phyloP scores from a whole-genome alignment of 2,329 filamentous ascomycete genomes.

The Fusarium agapanthi region DNA sequence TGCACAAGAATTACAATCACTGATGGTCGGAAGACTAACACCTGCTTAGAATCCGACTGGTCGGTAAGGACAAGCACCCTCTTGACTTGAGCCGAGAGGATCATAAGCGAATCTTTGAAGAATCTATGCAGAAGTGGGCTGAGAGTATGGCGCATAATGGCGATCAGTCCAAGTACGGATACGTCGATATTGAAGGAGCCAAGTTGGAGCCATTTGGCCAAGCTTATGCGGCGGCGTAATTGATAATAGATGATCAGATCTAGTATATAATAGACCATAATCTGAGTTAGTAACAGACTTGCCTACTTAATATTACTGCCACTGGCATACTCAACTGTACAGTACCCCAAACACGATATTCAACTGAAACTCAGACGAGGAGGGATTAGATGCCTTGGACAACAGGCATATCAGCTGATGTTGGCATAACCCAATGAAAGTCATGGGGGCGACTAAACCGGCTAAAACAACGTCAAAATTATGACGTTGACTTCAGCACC shows the following conservation, averaged over 20 bases:
- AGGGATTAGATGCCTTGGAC: background rate
- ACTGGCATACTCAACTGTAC: background rate
- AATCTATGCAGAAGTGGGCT: constrained; percentile 44
- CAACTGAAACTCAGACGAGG: background rate
- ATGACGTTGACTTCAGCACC: background rate
- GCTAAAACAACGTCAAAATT: background rate
- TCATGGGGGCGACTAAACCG: background rate
- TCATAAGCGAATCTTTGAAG: constrained; percentile 42
- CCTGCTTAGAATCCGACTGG: constrained; percentile 42
- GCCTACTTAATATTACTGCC: background rate
- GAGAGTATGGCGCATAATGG: constrained; percentile 44
- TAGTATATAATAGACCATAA: background rate
- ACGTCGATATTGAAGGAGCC: constrained; percentile 43
- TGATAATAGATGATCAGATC: background rate
- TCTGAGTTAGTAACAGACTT: too few species aligned
- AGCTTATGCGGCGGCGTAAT: constrained; percentile 25
- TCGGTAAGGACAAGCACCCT: constrained; percentile 59
- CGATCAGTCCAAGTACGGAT: constrained; percentile 46
- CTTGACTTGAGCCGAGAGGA: constrained; percentile 62
- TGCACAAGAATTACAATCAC: accelerated
- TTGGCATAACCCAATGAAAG: background rate
- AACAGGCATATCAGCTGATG: background rate
- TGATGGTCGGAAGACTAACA: background rate
- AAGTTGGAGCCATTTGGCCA: constrained; percentile 47
- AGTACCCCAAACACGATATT: too few species aligned